Conservation (phyloP, 345 rosid genomes). For the Euphorbia lathyris region DNA sequence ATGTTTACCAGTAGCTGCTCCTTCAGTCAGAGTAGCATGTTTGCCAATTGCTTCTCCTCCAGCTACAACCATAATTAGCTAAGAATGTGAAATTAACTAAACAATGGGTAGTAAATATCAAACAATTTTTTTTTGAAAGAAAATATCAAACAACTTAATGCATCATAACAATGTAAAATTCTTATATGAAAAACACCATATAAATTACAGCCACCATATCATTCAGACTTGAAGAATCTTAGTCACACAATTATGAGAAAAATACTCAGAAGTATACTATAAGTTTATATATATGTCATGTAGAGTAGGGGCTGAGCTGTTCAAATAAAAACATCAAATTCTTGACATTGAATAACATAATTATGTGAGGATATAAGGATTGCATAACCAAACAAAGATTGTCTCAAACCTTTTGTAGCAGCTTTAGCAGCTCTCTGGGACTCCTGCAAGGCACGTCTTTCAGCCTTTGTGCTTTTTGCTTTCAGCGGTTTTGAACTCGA, state of each 20-base stretch:
- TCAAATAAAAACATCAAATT: not conserved
- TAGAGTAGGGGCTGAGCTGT: not conserved
- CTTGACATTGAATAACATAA: not conserved
- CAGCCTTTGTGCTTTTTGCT: conserved; percentile 27
- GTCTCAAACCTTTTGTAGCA: conserved; percentile 29
- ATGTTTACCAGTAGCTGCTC: conserved; percentile 16
- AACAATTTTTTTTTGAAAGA: not conserved
- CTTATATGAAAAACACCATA: not conserved
- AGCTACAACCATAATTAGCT: conserved; percentile 27
- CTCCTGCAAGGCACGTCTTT: conserved; percentile 36
- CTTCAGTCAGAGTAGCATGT: conserved; percentile 12
- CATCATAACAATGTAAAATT: not conserved
- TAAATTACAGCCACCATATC: not conserved
- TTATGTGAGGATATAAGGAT: not conserved
- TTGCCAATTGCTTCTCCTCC: conserved; percentile 32
- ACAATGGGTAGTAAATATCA: no score
- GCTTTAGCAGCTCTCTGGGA: conserved; percentile 33
- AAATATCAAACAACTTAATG: not conserved
- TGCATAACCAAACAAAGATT: not conserved
- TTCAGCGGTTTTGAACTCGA: conserved; percentile 19
- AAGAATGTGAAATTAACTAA: not conserved
- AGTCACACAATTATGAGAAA: no score
- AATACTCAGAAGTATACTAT: no score
- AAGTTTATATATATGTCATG: not conserved
- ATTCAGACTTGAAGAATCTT: not conserved